These are phyloP conservation scores for Aspergillus bombycis DNA, from an alignment of 2,329 filamentous ascomycete species.

Conservation along the genomic window DNA sequence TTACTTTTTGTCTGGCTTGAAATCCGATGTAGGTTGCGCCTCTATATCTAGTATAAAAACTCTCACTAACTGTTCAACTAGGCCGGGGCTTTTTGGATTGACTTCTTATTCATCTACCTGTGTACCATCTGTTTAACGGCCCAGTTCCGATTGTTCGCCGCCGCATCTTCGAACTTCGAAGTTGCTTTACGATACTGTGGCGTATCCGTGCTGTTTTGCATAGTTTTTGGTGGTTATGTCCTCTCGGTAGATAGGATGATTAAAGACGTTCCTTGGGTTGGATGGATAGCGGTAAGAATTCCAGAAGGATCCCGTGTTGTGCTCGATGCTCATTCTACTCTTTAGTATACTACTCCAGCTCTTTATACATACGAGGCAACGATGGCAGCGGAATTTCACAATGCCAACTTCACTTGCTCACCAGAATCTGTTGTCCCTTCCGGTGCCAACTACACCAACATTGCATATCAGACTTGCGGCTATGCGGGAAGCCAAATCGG, in stretches of 20 bases:
- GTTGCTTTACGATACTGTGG: slow-evolving; percentile 64
- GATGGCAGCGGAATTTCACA: slow-evolving; percentile 64
- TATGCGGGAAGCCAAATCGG: slow-evolving; percentile 58
- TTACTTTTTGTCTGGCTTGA: slow-evolving; percentile 60
- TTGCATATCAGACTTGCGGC: slow-evolving; percentile 60
- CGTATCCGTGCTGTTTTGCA: slow-evolving; percentile 60
- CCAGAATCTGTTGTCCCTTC: slow-evolving; percentile 59
- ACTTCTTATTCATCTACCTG: slow-evolving; percentile 62
- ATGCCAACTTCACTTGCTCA: slow-evolving; percentile 58
- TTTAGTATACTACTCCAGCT: slow-evolving; percentile 49
- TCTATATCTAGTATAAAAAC: not conserved
- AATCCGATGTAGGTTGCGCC: slow-evolving; percentile 26
- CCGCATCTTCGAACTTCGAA: slow-evolving; percentile 63
- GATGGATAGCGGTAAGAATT: slow-evolving; percentile 51
- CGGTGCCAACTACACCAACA: slow-evolving; percentile 54
- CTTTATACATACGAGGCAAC: slow-evolving; percentile 66
- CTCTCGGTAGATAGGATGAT: slow-evolving; percentile 62
- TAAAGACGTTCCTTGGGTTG: slow-evolving; percentile 62
- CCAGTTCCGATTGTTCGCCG: slow-evolving; percentile 65
- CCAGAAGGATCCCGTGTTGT: not conserved
- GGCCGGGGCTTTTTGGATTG: slow-evolving; percentile 65
- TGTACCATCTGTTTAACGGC: slow-evolving; percentile 62
- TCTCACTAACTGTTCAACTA: slow-evolving; percentile 23
- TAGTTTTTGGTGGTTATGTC: slow-evolving; percentile 65
- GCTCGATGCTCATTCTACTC: slow-evolving; percentile 20